Base-by-base conservation (phyloP, 176 grass and related monocot genomes). In the Alloteropsis semialata region DNA sequence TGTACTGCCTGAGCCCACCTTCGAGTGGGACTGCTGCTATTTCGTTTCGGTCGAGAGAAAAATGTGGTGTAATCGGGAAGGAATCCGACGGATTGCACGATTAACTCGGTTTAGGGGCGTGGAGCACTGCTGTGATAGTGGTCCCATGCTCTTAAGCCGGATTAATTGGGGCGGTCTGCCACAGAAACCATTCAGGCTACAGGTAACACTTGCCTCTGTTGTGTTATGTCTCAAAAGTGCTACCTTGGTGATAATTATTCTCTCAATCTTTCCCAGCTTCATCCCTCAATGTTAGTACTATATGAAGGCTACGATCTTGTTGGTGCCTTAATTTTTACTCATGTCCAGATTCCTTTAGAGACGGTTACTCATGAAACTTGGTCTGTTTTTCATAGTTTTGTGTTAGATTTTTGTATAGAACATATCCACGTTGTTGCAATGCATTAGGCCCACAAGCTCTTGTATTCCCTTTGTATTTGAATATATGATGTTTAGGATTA, bases 161-260 rank as follows among this genome's bases (percentile, higher is more conserved):
- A n/a, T n/a, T n/a, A n/a, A n/a, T n/a, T n/a, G n/a, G n/a, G n/a
- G n/a, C n/a, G n/a, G n/a, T n/a, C n/a, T n/a, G n/a, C n/a, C n/a
- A n/a, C n/a, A n/a, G 60, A 99, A 99, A 78, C 96, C 96, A 77
- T 99, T 99, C 87, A 94, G 96, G 81, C 84, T 99, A 56, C 97
- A 99, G 97, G 97, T 99, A 89, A 80, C n/a, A 6, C 10, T 37
- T 66, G 6, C 38, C 1, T 46, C 32, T 80, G 36, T 11, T 87
- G 55, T 57, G 12, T 39, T 62, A 17, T 61, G 16, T 30, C 27
- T 65, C 57, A 38, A 18, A 8, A 85, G 63, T 64, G 44, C 24
- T 73, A 41, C 38, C 13, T 21, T 73, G 57, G 60, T 58, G n/a
- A 22, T 72, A 43, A 43, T 41, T 58, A 49, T 58, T n/a, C 39